Base-by-base conservation (phyloP, 1,284 basidiomycete species). In the Boletus smithii region DNA sequence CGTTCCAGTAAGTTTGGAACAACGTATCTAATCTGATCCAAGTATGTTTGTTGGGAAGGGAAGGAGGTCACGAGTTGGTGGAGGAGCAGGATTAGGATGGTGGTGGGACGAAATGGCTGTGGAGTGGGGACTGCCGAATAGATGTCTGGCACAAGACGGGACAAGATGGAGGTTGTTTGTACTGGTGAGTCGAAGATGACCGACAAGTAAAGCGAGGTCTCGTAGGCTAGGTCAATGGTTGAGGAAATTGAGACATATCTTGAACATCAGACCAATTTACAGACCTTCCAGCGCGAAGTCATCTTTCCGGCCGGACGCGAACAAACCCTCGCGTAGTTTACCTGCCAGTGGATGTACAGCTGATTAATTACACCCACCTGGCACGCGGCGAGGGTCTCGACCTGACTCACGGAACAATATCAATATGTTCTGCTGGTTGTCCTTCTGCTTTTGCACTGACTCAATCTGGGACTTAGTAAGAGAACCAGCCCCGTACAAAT, bases 311-410 rank as follows among this genome's bases (percentile, higher is more conserved):
- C 70, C 68, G 3, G 80, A 77, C 1, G 85, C 78, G 8, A 74
- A 72, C 5, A 88, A 67, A 0, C 85, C 85, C 64, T 88, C 85
- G 44, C 85, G 72, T 8, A 88, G 68, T 59, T 88, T 88, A 22
- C 85, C 85, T 88, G 20, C 14, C 29, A 9, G 22, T 31, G 53
- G 7, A 43, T 40, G 5, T 24, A 51, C 8, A 36, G 7, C 18
- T 48, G n/a, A 20, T 49, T 30, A 42, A 36, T 42, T 10, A 34
- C 17, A 20, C 30, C 18, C 23, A 29, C 20, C 27, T 24, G 16
- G 20, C 8, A 24, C n/a, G n/a, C n/a, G n/a, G n/a, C n/a, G 27
- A 56, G 16, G 27, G 23, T 16, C 18, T 42, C 40, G 24, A 38
- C 4, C 17, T 14, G 26, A 69, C 82, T 63, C 53, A 87, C 85